Base-by-base conservation (phyloP, 441 rosid species). In the Syzygium syzygioides region DNA sequence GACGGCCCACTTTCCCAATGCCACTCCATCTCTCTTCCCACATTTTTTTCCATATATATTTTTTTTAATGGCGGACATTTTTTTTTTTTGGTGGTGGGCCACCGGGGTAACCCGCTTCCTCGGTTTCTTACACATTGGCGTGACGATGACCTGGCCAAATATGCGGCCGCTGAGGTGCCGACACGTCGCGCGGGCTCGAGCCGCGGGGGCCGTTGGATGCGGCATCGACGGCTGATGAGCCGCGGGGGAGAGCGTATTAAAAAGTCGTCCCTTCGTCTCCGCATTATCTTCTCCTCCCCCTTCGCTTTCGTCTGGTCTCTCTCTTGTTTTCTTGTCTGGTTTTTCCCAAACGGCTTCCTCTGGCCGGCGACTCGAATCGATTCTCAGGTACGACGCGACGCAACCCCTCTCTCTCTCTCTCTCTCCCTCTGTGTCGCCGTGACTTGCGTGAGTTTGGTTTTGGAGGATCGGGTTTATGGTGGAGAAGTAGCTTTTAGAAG, bases 1-100 rank as follows among this genome's bases (percentile, higher is more conserved):
- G 52, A 76, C 28, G n/a, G 83, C 18, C 52, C 83, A 76, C 52
- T 23, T 76, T 76, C 83, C 52, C 52, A 37, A 0, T 37, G 28
- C 23, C 50, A 5, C 80, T 71, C 66, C 13, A 8, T 25, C 26
- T 28, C 17, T 28, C 64, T 2, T 4, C 5, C n/a, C 79, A 19
- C 4, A 2, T 32, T 4, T 66, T 18, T 20, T 11, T 66, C 2
- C 0, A 1, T 0, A 4, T 62, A n/a, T n/a, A n/a, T 17, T 30
- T 7, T 9, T 9, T 19, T 68, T 71, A 19, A 34, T 10, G 50
- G 80, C 10, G 0, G 80, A 37, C 3, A 32, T 32, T 32, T 71
- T 19, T 37, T 15, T 68, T 0, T 45, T 45, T 45, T 45, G 8
- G 1, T 6, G 18, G 52, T 1, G 9, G 9, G 28, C 18, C n/a